phyloP scores from a whole-genome alignment of 805 yeast genomes.

The Monosporozyma aerobia region DNA sequence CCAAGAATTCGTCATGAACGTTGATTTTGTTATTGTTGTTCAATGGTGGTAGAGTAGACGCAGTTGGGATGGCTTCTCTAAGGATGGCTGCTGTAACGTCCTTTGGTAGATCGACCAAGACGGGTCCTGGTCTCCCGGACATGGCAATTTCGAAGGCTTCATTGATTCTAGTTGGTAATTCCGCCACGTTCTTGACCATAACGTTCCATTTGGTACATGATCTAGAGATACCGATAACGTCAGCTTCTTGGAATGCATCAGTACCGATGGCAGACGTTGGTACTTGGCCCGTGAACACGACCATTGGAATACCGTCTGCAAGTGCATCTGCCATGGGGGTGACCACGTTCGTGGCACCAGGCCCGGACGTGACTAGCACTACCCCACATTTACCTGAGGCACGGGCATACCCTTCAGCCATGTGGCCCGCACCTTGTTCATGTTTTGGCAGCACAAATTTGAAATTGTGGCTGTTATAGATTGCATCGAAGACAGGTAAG shows the following conservation, averaged over 20 bases:
- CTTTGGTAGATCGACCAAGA: constrained; percentile 92
- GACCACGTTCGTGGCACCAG: constrained; percentile 96
- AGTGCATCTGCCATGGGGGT: constrained; percentile 99
- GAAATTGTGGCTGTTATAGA: constrained; percentile 82
- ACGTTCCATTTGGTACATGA: constrained; percentile 99
- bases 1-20: constrained; percentile 64
- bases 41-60: constrained; percentile 62
- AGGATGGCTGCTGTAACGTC: constrained; percentile 93
- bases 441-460: constrained; percentile 89
- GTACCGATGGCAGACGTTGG: constrained; percentile 95
- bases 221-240: constrained; percentile 92
- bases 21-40: constrained; percentile 66
- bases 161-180: constrained; percentile 88
- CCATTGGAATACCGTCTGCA: constrained; percentile 94
- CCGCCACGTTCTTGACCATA: constrained; percentile 92
- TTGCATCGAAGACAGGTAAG: constrained; percentile 95
- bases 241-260: constrained; percentile 99
- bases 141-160: constrained; percentile 98
- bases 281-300: constrained; percentile 96
- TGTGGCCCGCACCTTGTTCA: constrained; percentile 99
- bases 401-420: constrained; percentile 98
- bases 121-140: constrained; percentile 97
- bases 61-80: constrained; percentile 75
- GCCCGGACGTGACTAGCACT: constrained; percentile 97
- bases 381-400: constrained; percentile 96